Percentiles rank a stretch among this genome's conserved stretches.
Evolutionary conservation across 202 grass and related monocot species (phyloP).

Genomic region (Panicum hallii): DNA sequence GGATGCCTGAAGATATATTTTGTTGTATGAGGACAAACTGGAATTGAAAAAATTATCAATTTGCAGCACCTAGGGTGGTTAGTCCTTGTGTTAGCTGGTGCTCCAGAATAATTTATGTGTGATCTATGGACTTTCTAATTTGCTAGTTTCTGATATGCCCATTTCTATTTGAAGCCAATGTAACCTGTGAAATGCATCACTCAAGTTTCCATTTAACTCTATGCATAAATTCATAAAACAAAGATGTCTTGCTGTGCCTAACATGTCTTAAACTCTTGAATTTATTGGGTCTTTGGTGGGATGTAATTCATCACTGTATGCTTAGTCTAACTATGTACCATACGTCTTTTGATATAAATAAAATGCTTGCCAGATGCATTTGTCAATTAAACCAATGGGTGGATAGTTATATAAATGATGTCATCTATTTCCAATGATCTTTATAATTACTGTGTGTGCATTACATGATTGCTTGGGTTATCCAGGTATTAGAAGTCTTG

Average conservation of each 20-base stretch:
- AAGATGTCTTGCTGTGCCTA: background rate
- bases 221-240: slow-evolving; percentile 2
- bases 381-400: background rate
- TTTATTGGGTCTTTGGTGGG: background rate
- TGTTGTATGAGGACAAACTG: background rate
- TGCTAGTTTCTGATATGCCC: slow-evolving; percentile 1
- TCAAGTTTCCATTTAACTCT: background rate
- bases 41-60: background rate
- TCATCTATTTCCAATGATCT: background rate
- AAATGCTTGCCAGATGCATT: background rate
- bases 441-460: background rate
- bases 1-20: background rate
- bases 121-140: background rate
- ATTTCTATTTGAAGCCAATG: background rate
- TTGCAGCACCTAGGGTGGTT: background rate
- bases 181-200: slow-evolving; percentile 1
- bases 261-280: slow-evolving; percentile 18
- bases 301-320: background rate
- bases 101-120: background rate
- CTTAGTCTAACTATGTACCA: background rate
- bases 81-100: background rate
- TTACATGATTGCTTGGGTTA: slow-evolving; percentile 38
- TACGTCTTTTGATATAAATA: background rate
- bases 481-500: slow-evolving; percentile 53
- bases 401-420: background rate